Evolutionary conservation across 2,329 filamentous ascomycete genomes (phyloP), one percentile per base, ranked within the genome.

Genomic region (Akanthomyces muscarius): DNA sequence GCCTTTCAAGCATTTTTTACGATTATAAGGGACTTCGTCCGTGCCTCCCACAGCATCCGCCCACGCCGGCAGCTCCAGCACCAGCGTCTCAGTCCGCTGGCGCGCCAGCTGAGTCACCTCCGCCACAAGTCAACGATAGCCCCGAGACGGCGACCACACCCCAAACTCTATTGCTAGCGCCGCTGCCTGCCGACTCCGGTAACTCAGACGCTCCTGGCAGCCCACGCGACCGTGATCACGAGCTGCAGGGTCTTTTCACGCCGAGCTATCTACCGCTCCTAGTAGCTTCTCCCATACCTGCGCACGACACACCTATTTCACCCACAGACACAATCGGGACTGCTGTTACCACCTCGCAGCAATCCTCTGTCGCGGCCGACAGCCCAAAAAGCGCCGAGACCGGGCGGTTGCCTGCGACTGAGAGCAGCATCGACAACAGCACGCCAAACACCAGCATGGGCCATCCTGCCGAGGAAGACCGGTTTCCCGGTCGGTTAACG

Each of bases 181-280:
- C 70, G 64, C 68, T 69, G 67, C 66, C 71, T 61, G 66, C 68
- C 68, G 67, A 64, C 67, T 67, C 69, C 62, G 65, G 65, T 69
- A 64, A 64, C 65, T 65, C 71, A 68, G 71, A 71, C 66, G 67
- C 71, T 66, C 75, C 75, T 56, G 70, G 76, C 67, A 80, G 77
- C 68, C 78, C 80, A 57, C 82, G 82, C 74, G 81, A 83, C 64
- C 81, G 83, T 64, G 84, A 88, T 67, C 75, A 77, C 69, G 85
- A 87, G 67, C 82, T 89, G 66, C 81, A 81, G 66, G 86, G 86
- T 65, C 74, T 89, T 64, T 88, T 89, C 70, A 87, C 82, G 42
- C 86, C 86, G 33, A 82, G 76, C 65, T 89, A 84, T 69, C 79
- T 89, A 62, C 85, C 86, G 51, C 76, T 89, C 62, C 80, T 89